Percentiles rank a stretch among this genome's conserved stretches.
Conservation (phyloP, 306 rosid species). For the Acmispon strigosus region DNA sequence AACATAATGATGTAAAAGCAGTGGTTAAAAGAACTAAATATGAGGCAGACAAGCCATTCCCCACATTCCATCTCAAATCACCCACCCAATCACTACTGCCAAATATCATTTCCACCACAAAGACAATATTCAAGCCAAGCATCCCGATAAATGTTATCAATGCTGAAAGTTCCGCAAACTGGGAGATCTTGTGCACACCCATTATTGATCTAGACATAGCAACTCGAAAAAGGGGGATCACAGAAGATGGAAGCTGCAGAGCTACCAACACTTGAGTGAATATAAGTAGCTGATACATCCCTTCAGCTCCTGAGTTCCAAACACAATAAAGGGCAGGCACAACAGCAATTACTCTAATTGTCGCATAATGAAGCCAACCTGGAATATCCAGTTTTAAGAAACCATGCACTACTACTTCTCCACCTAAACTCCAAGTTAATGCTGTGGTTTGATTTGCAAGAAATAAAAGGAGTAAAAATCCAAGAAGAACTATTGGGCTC, state of each 20-base stretch:
- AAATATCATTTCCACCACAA: constrained; percentile 79
- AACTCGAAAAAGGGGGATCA: constrained; percentile 85
- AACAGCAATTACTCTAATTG: constrained; percentile 75
- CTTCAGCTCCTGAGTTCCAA: constrained; percentile 93
- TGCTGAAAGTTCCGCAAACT: constrained; percentile 59
- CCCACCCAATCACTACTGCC: constrained; percentile 87
- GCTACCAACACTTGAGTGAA: constrained; percentile 83
- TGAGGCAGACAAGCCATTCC: constrained; percentile 50
- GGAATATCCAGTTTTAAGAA: constrained; percentile 84
- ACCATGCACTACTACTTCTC: constrained; percentile 51
- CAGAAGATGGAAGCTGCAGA: constrained; percentile 79
- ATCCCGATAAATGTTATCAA: constrained; percentile 62
- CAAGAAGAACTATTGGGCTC: constrained; percentile 40
- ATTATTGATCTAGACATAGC: constrained; percentile 79
- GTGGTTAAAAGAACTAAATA: constrained; percentile 44
- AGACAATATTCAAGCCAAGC: constrained; percentile 71
- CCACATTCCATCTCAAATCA: constrained; percentile 64
- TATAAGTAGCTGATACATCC: constrained; percentile 80
- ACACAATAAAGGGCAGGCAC: constrained; percentile 85
- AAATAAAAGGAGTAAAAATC: constrained; percentile 58
- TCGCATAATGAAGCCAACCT: constrained; percentile 91
- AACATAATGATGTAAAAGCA: constrained; percentile 53
- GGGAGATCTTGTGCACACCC: constrained; percentile 78
- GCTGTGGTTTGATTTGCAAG: constrained; percentile 69
- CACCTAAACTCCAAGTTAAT: constrained; percentile 70